Base-by-base conservation (phyloP, 2,329 filamentous ascomycete genomes). In the Plenodomus lindquistii region DNA sequence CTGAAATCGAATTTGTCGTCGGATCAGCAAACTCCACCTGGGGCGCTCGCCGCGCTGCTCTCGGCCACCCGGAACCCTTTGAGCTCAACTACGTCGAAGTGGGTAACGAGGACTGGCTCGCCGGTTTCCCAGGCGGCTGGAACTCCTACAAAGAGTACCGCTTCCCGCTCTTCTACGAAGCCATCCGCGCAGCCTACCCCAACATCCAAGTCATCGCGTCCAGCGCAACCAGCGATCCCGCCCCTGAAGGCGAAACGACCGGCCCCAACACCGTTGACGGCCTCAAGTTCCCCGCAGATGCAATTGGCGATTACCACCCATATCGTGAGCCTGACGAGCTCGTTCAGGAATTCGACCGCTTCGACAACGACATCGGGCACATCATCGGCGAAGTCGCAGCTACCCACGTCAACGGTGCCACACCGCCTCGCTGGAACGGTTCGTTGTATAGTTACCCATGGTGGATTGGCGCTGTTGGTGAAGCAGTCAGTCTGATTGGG, bases 401-500 rank as follows among this genome's bases (percentile, higher is more conserved):
- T 3, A 63, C 56, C 2, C 67, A 71, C 37, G 57, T 62, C 24
- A 69, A 71, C 45, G 67, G 65, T 11, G 67, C 51, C 0, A 50
- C 51, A 36, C 40, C 48, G 27, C 44, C 60, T 27, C 55, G 62
- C 46, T 71, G 66, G 67, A 44, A 58, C 1, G 63, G 60, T 4
- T 29, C 46, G 6, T 42, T 68, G 5, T 57, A 61, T 50, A 54
- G 45, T 13, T 66, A 61, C 42, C 58, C 64, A 10, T 72, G 61
- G 62, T 67, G 70, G 83, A 80, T 82, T 41, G 84, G 83, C 20
- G 75, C 80, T 8, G 81, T 88, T 2, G 80, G 79, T 13, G 85
- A 88, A 64, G 85, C 83, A 19, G 77, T 88, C n/a, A 85, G 81
- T 46, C 74, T 87, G 15, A 77, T 88, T 52, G 82, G 84, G 16